Evolutionary conservation across 2,329 filamentous ascomycete genomes (phyloP), one percentile per base, ranked within the genome.

Genomic region (Xylaria multiplex): DNA sequence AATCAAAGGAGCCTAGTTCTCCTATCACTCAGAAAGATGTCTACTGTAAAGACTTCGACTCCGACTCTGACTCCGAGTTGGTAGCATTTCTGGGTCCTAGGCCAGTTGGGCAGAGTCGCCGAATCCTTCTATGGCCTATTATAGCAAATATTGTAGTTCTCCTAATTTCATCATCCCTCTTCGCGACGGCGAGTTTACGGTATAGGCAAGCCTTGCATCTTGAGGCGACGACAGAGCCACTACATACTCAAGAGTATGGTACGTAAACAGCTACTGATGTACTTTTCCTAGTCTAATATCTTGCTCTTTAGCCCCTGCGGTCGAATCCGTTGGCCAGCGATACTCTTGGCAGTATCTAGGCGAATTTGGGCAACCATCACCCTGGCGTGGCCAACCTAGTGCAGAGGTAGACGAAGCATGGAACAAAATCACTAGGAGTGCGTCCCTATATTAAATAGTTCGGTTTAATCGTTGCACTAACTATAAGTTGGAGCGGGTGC

Each of bases 361-460:
- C 48, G 27, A 61, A 19, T 55, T 55, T 30, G 40, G 43, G 2
- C 30, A 55, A 24, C 49, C 11, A 5, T 60, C 27, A 24, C 40
- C 48, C 8, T 14, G 22, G 11, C n/a, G 42, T 48, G 16, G 13
- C 32, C 42, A 49, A 37, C 30, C 30, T 2, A 48, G 48, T 30
- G 42, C 40, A 16, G 16, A 59, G 5, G 9, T 40, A n/a, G 22
- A 48, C 13, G 16, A 61, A 7, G 59, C 50, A 43, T 59, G 35
- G 30, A 6, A 42, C 43, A 48, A 16, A 32, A 42, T 55, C 27
- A 19, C 14, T 4, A 14, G 8, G 48, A 48, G 40, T 48, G 16
- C 4, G 49, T 53, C 49, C 55, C 5, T 37, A 32, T 14, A 40
- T 35, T 35, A 35, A 35, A 35, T 8, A 14, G 9, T 40, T 40